These are phyloP conservation scores for Cladosporium sp. DNA, from an alignment of 2,329 filamentous ascomycete genomes.

Conservation along the genomic window DNA sequence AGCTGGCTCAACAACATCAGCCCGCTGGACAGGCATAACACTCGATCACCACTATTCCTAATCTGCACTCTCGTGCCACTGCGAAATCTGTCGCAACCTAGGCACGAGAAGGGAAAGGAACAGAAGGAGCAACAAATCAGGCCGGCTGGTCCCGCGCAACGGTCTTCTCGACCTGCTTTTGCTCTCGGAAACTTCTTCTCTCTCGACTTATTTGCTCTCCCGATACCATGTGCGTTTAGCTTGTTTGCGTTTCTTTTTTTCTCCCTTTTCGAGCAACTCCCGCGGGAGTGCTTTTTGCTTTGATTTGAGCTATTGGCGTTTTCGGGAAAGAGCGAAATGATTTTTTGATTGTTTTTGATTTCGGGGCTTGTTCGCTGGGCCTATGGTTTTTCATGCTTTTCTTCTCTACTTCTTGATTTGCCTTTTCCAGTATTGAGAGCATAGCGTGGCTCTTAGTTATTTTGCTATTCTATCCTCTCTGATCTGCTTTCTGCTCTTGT, in stretches of 20 bases:
- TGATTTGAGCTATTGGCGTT: constrained; percentile 13
- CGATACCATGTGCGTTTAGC: constrained; percentile 20
- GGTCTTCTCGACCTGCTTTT: not conserved
- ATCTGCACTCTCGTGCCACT: not conserved
- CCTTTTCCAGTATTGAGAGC: not conserved
- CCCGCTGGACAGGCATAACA: constrained; percentile 8
- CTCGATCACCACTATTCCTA: constrained; percentile 13
- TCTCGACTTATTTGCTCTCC: constrained; percentile 5
- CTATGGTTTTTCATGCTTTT: not conserved
- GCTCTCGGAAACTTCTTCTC: not conserved
- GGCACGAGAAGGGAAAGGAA: not conserved
- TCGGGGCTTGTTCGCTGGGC: not conserved
- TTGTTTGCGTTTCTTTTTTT: constrained; percentile 1
- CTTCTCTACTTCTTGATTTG: not conserved
- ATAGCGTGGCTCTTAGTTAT: not conserved
- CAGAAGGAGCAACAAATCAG: not conserved
- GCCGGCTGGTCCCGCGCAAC: constrained; percentile 15
- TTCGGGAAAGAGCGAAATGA: constrained; percentile 3
- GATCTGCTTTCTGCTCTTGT: not conserved
- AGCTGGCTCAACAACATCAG: constrained; percentile 11
- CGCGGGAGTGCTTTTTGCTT: not conserved
- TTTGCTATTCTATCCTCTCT: not conserved
- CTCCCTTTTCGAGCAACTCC: not conserved
- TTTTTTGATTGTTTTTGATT: constrained; percentile 7
- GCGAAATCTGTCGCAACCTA: constrained; percentile 14